These are phyloP conservation scores for Phytophthora ohioensis DNA, from an alignment of 352 stramenopile genomes.

Conservation along the genomic window DNA sequence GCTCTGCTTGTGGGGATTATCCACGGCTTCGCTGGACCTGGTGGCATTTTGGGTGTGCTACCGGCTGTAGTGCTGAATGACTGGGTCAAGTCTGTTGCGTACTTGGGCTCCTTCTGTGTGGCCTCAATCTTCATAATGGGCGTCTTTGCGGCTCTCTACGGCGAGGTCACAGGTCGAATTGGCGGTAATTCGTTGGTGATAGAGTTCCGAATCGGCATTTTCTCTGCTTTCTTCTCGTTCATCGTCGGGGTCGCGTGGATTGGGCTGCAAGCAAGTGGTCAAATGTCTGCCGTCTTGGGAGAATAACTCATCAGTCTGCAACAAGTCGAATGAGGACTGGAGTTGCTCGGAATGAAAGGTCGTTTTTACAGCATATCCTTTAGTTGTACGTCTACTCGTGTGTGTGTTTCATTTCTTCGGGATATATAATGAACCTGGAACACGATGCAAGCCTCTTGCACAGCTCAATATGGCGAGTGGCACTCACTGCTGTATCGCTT, in stretches of 20 bases:
- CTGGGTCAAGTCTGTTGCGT: conserved; percentile 77
- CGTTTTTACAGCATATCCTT: conserved; percentile 8
- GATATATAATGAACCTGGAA: conserved; percentile 16
- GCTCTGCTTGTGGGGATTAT: conserved; percentile 87
- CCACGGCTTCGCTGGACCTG: conserved; percentile 87
- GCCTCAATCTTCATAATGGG: conserved; percentile 93
- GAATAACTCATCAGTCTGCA: conserved; percentile 39
- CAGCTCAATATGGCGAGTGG: conserved; percentile 34
- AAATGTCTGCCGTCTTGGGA: conserved; percentile 75
- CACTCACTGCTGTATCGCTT: conserved; percentile 50
- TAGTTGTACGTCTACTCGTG: not conserved
- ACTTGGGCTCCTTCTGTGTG: conserved; percentile 91
- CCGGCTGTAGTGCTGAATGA: conserved; percentile 57
- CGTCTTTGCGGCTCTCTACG: conserved; percentile 88
- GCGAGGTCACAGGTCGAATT: conserved; percentile 69
- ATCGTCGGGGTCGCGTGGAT: conserved; percentile 85
- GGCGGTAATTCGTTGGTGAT: conserved; percentile 60
- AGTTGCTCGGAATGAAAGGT: conserved; percentile 1
- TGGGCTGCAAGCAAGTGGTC: conserved; percentile 66
- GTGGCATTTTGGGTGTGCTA: conserved; percentile 88
- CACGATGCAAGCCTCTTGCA: conserved; percentile 21
- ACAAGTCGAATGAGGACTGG: not conserved
- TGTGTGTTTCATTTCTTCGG: not conserved
- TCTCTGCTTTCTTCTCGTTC: conserved; percentile 77
- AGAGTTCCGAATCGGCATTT: conserved; percentile 77